These are phyloP conservation scores for Melampsora abietis-canadensis DNA, from an alignment of 1,284 basidiomycete genomes.

Conservation along the genomic window DNA sequence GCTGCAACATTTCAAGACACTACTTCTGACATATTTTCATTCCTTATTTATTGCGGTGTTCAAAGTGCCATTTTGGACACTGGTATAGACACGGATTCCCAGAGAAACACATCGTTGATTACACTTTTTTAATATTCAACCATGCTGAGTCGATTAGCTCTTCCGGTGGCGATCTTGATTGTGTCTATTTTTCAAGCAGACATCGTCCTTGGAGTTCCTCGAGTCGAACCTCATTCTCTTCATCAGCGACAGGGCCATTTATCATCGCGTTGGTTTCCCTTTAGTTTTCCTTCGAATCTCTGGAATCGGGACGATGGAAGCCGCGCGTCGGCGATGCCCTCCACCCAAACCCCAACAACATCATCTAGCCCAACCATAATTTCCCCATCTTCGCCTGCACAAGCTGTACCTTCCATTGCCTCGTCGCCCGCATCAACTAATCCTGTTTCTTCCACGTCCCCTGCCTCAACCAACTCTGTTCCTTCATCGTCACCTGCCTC, in stretches of 20 bases:
- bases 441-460: neutral
- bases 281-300: neutral
- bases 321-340: too few species aligned
- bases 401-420: neutral
- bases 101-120: neutral
- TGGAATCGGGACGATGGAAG: neutral
- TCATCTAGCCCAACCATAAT: too few species aligned
- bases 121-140: neutral
- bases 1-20: neutral
- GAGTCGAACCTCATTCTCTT: neutral
- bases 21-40: neutral
- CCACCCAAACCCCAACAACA: too few species aligned
- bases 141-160: neutral
- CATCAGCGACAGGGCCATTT: neutral
- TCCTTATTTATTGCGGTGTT: neutral
- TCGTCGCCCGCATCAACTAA: neutral
- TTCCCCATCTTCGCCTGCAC: neutral
- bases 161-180: neutral
- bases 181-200: neutral
- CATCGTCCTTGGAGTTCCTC: neutral
- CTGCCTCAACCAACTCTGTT: neutral
- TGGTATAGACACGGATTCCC: too few species aligned
- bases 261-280: neutral
- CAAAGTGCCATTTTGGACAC: too few species aligned
- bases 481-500: neutral